Evolutionary conservation across 2,329 filamentous ascomycete genomes (phyloP).

Genomic region (Epichloe sibirici): DNA sequence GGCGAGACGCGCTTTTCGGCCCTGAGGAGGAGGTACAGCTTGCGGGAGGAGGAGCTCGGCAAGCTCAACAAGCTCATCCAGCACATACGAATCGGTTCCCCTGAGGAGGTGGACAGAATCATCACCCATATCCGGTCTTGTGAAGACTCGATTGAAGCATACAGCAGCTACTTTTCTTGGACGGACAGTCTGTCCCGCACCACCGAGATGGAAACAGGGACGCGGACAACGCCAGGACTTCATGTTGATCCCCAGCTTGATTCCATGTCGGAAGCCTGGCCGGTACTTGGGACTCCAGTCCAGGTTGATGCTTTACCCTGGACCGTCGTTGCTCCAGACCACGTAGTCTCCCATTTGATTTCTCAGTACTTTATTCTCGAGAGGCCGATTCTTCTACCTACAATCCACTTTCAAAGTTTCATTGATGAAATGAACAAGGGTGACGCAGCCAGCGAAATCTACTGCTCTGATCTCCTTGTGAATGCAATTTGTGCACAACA

Average conservation of each 20-base stretch:
- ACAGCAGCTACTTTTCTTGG: neutral
- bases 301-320: neutral
- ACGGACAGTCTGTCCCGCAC: neutral
- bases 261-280: neutral
- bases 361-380: conserved; percentile 1
- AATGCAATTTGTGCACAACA: conserved; percentile 1
- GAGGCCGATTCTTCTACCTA: neutral
- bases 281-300: neutral
- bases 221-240: neutral
- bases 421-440: neutral
- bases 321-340: neutral
- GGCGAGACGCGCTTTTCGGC: conserved; percentile 3
- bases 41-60: neutral
- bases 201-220: neutral
- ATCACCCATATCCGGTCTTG: neutral
- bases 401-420: neutral
- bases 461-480: neutral
- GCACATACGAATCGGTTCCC: neutral
- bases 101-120: neutral
- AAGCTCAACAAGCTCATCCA: neutral
- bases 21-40: conserved; percentile 1
- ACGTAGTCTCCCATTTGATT: neutral
- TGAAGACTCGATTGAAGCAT: neutral
- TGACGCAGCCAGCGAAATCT: neutral
- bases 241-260: neutral